Percentiles rank a stretch among this genome's conserved stretches.
These are phyloP conservation scores for Myochromella boudieri DNA, from an alignment of 768 basidiomycete genomes.

Conservation along the genomic window DNA sequence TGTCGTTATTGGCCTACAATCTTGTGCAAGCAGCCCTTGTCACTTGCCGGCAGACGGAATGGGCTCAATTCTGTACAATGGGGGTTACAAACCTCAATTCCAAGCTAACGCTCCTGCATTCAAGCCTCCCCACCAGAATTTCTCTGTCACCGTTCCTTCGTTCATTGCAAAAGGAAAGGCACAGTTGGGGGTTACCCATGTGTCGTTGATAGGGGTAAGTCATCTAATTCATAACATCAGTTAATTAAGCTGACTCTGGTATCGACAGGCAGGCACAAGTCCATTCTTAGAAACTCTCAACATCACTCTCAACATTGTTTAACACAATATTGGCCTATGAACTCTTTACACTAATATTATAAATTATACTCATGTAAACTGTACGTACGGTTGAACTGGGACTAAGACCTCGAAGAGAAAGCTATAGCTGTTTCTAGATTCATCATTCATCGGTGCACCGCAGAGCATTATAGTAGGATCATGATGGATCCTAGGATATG, in stretches of 20 bases:
- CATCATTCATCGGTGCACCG: too few relatives aligned
- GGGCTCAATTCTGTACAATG: constrained; percentile 48
- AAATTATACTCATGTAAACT: too few relatives aligned
- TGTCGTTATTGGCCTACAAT: constrained; percentile 42
- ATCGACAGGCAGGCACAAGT: constrained; percentile 27
- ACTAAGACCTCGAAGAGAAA: too few relatives aligned
- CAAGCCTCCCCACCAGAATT: constrained; percentile 44
- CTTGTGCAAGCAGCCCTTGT: constrained; percentile 28
- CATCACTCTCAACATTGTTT: constrained; percentile 26
- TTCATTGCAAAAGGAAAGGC: constrained; percentile 26
- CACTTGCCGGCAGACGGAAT: constrained; percentile 24
- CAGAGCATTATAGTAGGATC: too few relatives aligned
- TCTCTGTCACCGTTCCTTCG: constrained; percentile 40
- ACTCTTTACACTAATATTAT: too few relatives aligned
- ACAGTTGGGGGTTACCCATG: constrained; percentile 34
- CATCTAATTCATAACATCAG: not conserved
- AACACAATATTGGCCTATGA: too few relatives aligned
- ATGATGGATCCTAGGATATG: too few relatives aligned
- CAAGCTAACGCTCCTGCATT: constrained; percentile 18
- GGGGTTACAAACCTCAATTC: constrained; percentile 38
- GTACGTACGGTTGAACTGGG: too few relatives aligned
- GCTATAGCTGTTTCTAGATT: too few relatives aligned
- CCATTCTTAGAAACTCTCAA: constrained; percentile 33
- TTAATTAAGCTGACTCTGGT: not conserved
- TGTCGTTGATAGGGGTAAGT: constrained; percentile 42